Percentiles rank a stretch among this genome's conserved stretches.
Conservation (phyloP, 2,329 filamentous ascomycete species). For the Monosporascus sp. region DNA sequence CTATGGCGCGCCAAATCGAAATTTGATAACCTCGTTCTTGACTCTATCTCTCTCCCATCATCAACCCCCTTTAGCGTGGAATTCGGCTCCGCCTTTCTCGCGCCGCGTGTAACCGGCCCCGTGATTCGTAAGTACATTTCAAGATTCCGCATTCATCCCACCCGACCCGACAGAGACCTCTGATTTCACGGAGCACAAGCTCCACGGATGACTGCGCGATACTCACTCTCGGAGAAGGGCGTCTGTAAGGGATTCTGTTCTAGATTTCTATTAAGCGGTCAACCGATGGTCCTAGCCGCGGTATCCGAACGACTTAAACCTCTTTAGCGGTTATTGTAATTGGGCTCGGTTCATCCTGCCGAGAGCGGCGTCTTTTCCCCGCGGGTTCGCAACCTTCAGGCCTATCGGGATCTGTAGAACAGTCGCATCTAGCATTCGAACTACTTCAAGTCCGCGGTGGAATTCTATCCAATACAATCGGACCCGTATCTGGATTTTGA, state of each 20-base stretch:
- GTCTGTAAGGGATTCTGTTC: background rate
- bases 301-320: too few species aligned
- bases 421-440: background rate
- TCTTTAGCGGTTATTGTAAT: too few species aligned
- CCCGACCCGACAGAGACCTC: background rate
- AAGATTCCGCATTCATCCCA: background rate
- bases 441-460: too few species aligned
- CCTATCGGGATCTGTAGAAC: background rate
- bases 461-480: background rate
- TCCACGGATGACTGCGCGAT: background rate
- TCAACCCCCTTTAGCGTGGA: background rate
- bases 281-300: background rate
- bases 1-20: background rate
- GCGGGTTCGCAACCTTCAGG: background rate
- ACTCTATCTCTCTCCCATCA: too few species aligned
- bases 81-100: background rate
- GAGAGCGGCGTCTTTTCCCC: too few species aligned
- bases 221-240: background rate
- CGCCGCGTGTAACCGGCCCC: background rate
- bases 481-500: background rate
- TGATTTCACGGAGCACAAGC: background rate
- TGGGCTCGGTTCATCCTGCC: too few species aligned
- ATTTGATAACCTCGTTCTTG: background rate
- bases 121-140: too few species aligned
- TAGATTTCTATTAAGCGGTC: background rate